Evolutionary conservation across 2,329 filamentous ascomycete species (phyloP).

Genomic region (Diplodia scrobiculata): DNA sequence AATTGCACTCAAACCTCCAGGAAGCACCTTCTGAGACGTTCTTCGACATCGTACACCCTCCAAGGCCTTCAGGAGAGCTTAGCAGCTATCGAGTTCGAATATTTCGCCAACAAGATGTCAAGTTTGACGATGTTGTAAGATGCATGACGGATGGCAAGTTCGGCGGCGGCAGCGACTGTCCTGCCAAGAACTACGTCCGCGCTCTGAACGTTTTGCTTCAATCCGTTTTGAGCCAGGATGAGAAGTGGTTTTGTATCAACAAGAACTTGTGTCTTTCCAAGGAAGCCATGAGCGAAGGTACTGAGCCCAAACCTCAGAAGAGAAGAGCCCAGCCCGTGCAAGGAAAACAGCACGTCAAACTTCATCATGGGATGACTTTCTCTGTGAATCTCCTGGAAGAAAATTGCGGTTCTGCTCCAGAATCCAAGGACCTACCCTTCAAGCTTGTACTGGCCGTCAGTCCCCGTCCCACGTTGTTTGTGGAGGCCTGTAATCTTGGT

Average conservation of each 20-base stretch:
- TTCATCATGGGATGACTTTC: not conserved
- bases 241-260: not conserved
- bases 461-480: not conserved
- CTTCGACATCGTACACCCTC: not conserved
- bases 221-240: not conserved
- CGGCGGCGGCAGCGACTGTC: not conserved
- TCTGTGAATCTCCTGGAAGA: not conserved
- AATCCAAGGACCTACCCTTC: too few species aligned
- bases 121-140: not conserved
- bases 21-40: not conserved
- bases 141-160: not conserved
- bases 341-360: not conserved
- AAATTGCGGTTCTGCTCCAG: not conserved
- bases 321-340: not conserved
- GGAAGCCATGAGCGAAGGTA: not conserved
- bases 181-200: not conserved
- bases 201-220: not conserved
- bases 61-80: not conserved
- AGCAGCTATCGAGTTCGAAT: not conserved
- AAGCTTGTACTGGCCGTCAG: not conserved
- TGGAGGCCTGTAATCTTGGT: not conserved
- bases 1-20: not conserved
- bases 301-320: not conserved
- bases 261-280: not conserved
- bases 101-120: not conserved